Evolutionary conservation across 441 rosid species (phyloP).

Genomic region (Pelargonium citronellum): DNA sequence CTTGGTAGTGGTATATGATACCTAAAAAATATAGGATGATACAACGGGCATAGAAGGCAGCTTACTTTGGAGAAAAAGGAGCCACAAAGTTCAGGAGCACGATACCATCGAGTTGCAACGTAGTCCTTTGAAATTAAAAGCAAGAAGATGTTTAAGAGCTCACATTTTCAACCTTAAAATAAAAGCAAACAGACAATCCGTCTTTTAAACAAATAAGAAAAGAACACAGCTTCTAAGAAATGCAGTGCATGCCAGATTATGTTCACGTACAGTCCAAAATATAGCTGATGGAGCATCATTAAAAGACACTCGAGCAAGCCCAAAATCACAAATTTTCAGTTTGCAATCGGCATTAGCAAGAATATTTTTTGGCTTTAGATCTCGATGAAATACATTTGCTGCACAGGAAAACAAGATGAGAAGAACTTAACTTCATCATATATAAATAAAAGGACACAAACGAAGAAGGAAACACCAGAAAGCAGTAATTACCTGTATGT

Average conservation of each 20-base stretch:
- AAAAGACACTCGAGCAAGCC: conserved; percentile 89
- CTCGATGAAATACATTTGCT: conserved; percentile 98
- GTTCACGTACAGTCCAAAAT: conserved; percentile 98
- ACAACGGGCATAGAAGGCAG: conserved; percentile 18
- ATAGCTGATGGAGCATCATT: conserved; percentile 87
- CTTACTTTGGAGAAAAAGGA: conserved; percentile 97
- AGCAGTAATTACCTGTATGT: conserved; percentile 31
- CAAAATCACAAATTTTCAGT: conserved; percentile 94
- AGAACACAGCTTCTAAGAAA: too few species aligned
- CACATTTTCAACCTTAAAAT: background rate
- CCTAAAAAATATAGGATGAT: background rate
- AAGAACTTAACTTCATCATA: too few species aligned
- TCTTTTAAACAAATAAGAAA: too few species aligned
- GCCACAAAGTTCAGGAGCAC: conserved; percentile 99
- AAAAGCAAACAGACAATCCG: conserved; percentile 22
- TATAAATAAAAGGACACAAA: too few species aligned
- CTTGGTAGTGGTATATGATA: background rate
- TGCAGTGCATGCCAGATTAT: too few species aligned
- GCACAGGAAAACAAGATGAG: too few species aligned
- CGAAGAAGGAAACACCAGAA: too few species aligned
- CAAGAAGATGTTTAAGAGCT: background rate
- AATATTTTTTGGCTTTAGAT: conserved; percentile 97
- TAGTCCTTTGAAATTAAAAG: conserved; percentile 53
- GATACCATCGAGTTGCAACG: conserved; percentile 98
- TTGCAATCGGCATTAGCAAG: conserved; percentile 98